These are phyloP conservation scores for Neonectria coccinea DNA, from an alignment of 2,329 filamentous ascomycete genomes.

Conservation along the genomic window DNA sequence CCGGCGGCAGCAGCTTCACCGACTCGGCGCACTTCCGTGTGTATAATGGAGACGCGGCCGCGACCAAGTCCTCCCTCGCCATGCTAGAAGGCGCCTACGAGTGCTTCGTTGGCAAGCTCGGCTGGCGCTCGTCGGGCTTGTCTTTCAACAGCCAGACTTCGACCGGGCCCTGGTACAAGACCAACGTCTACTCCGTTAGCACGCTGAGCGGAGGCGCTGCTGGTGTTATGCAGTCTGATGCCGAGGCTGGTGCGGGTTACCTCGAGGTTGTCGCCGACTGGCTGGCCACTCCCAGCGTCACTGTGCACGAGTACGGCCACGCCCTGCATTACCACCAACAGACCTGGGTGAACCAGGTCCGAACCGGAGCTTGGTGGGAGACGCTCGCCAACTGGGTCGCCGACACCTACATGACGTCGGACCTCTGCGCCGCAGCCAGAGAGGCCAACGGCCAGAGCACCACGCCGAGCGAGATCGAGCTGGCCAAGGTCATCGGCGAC, in stretches of 20 bases:
- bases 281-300: constrained; percentile 54
- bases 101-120: constrained; percentile 53
- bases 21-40: constrained; percentile 57
- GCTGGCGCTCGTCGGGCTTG: constrained; percentile 54
- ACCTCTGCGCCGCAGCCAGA: constrained; percentile 56
- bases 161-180: constrained; percentile 58
- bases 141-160: constrained; percentile 51
- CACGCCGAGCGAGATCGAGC: constrained; percentile 55
- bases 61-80: constrained; percentile 47
- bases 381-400: constrained; percentile 63
- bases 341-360: constrained; percentile 58
- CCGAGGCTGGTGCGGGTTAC: constrained; percentile 53
- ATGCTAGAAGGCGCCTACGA: constrained; percentile 61
- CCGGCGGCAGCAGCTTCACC: constrained; percentile 48
- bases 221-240: constrained; percentile 57
- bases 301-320: constrained; percentile 63
- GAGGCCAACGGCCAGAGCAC: constrained; percentile 49
- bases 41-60: constrained; percentile 43
- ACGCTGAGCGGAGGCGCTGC: constrained; percentile 52
- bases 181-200: constrained; percentile 58
- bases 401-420: constrained; percentile 60
- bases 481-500: constrained; percentile 59
- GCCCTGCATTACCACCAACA: constrained; percentile 59
- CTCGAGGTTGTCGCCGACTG: constrained; percentile 57
- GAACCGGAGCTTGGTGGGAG: constrained; percentile 65